A percentile compares a stretch with the other conserved stretches of the same genome.
Evolutionary conservation across 495 filamentous ascomycete genomes (phyloP).

Genomic region (Tuber indicum): DNA sequence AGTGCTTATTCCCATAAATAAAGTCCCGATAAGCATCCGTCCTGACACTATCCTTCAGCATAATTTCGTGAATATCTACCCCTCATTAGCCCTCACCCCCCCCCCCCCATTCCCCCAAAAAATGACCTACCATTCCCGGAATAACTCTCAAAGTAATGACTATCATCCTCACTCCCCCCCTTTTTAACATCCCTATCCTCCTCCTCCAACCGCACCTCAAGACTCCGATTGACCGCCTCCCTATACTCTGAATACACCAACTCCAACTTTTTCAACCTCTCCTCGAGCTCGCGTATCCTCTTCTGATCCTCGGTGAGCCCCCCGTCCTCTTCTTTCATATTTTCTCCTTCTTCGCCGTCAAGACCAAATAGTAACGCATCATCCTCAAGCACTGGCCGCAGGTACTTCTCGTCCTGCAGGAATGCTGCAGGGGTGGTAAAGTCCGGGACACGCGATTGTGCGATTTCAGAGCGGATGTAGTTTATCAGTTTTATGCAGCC

Average conservation of each 20-base stretch:
- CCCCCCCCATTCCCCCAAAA: neutral
- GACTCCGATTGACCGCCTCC: slow-evolving; percentile 51
- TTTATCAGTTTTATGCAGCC: slow-evolving; percentile 79
- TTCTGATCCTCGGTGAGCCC: slow-evolving; percentile 46
- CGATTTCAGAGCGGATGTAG: slow-evolving; percentile 54
- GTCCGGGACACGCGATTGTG: slow-evolving; percentile 17
- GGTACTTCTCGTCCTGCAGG: slow-evolving; percentile 60
- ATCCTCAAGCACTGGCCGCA: slow-evolving; percentile 82
- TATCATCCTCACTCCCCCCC: slow-evolving; percentile 50
- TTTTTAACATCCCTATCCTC: slow-evolving; percentile 31
- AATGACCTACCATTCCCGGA: slow-evolving; percentile 59
- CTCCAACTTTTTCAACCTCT: slow-evolving; percentile 57
- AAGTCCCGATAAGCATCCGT: slow-evolving; percentile 66
- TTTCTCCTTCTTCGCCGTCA: slow-evolving; percentile 55
- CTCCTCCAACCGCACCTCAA: slow-evolving; percentile 57
- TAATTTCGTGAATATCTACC: slow-evolving; percentile 79
- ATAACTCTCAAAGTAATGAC: slow-evolving; percentile 78
- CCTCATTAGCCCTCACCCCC: neutral
- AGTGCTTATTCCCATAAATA: slow-evolving; percentile 73
- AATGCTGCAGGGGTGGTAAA: slow-evolving; percentile 51
- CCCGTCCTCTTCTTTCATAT: slow-evolving; percentile 34
- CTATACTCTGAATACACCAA: slow-evolving; percentile 67
- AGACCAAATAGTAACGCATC: slow-evolving; percentile 78
- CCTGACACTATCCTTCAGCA: slow-evolving; percentile 71
- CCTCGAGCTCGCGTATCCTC: slow-evolving; percentile 62